Base-by-base conservation (phyloP, 75 land plant species). In the Sequoiadendron giganteum region DNA sequence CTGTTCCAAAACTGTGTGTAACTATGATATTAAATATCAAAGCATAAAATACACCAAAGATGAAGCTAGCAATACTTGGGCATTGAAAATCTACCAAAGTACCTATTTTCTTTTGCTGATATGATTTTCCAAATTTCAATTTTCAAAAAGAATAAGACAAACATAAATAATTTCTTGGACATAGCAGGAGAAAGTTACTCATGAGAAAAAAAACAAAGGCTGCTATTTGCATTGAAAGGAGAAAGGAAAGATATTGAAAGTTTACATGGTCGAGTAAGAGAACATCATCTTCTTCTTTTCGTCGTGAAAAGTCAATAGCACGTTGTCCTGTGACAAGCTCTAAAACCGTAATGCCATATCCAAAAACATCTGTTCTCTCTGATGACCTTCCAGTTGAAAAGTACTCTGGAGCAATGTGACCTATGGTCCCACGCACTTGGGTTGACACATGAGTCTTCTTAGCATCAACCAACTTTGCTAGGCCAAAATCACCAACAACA, bases 251-350 rank as follows among this genome's bases (percentile, higher is more conserved):
- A 32, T 82, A 39, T 82, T n/a, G 19, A 82, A 52, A 75, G 36
- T 11, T 93, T 90, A 96, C 96, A 91, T 95, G 95, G 80, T 97
- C 96, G 82, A 97, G 95, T 85, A 97, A 88, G 79, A 94, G 86
- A 68, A 97, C 96, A 86, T 95, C 96, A 85, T 95, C 94, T 86
- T 97, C 94, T 82, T 90, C 93, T 58, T 92, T 93, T 85, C 94
- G 87, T 70, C 97, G 94, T 28, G 93, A 91, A 82, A 95, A 92
- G 61, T 95, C 97, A 75, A 93, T 93, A 15, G 97, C 97, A 30
- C 95, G 90, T 68, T 94, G 95, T 49, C 97, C 94, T 14, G 95
- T 94, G 18, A 94, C 94, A 75, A 95, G 89, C 89, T 95, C 97
- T 42, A 94, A 89, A 61, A 94, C 95, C 91, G 94, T 94, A 49